phyloP scores from a whole-genome alignment of 1,284 basidiomycete genomes.

The Violaceomyces palustris region DNA sequence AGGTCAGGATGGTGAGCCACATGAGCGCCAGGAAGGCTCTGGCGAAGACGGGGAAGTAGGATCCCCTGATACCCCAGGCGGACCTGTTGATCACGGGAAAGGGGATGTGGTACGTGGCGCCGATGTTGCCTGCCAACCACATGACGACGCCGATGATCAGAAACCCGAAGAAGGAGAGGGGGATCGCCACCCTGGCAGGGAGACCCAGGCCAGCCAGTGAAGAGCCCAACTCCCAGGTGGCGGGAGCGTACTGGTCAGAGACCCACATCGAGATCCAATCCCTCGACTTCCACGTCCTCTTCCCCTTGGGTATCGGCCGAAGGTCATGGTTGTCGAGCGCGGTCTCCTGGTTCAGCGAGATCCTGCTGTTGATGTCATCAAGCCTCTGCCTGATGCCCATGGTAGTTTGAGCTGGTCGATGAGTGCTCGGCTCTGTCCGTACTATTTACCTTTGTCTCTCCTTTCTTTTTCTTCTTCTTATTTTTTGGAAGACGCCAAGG shows the following conservation, averaged over 20 bases:
- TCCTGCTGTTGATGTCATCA: background rate
- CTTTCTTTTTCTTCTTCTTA: no score
- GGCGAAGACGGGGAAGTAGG: constrained; percentile 6
- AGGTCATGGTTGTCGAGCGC: constrained; percentile 16
- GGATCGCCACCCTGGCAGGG: constrained; percentile 11
- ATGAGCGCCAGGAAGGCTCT: constrained; percentile 9
- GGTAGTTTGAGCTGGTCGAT: no score
- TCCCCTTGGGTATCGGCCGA: constrained; percentile 3
- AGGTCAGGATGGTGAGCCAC: constrained; percentile 14
- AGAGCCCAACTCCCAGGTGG: constrained; percentile 15
- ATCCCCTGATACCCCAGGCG: constrained; percentile 13
- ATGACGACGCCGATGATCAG: constrained; percentile 13
- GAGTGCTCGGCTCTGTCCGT: no score
- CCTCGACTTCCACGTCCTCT: constrained; percentile 7
- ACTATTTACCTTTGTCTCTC: no score
- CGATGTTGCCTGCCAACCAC: constrained; percentile 13
- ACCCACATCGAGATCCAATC: constrained; percentile 20
- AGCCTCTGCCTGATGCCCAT: no score
- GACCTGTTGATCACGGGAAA: constrained; percentile 19
- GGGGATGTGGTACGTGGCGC: constrained; percentile 14
- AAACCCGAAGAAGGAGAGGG: constrained; percentile 11
- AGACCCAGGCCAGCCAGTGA: constrained; percentile 14
- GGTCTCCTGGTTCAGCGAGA: constrained; percentile 5
- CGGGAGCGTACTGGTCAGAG: constrained; percentile 18
- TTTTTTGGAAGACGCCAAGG: no score